Conservation (phyloP, 306 rosid species). For the Pterocarpus macrocarpus region DNA sequence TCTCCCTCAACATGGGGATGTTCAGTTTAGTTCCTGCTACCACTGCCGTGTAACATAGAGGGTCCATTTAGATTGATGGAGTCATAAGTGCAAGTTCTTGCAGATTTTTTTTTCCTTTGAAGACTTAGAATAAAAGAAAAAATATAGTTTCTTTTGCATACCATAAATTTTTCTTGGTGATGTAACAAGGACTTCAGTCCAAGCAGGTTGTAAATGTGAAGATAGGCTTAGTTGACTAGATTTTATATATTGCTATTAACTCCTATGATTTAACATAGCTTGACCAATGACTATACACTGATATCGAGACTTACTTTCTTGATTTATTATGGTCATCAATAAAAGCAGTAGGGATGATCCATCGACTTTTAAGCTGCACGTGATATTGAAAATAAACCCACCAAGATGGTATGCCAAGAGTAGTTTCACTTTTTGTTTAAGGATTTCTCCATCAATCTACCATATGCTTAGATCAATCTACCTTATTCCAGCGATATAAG, state of each 20-base stretch:
- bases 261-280: slow-evolving; percentile 6
- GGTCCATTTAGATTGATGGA: slow-evolving; percentile 25
- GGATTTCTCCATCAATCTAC: slow-evolving; percentile 1
- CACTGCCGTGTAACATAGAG: slow-evolving; percentile 18
- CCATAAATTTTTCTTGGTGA: slow-evolving; percentile 20
- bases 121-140: slow-evolving; percentile 30
- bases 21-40: slow-evolving; percentile 30
- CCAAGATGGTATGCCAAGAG: background rate
- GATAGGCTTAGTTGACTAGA: slow-evolving; percentile 31
- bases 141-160: slow-evolving; percentile 17
- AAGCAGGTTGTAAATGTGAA: slow-evolving; percentile 44
- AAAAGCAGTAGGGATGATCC: background rate
- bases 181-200: slow-evolving; percentile 38
- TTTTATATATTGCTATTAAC: background rate
- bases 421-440: background rate
- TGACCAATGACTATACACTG: slow-evolving; percentile 24
- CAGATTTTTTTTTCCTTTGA: slow-evolving; percentile 25
- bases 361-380: background rate
- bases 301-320: background rate
- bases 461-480: background rate
- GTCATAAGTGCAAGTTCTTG: slow-evolving; percentile 29
- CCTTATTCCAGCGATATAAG: background rate
- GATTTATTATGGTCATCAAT: background rate
- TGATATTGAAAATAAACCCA: slow-evolving; percentile 21
- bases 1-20: background rate